Conservation (phyloP, 805 yeast genomes). For the Pichia exigua region DNA sequence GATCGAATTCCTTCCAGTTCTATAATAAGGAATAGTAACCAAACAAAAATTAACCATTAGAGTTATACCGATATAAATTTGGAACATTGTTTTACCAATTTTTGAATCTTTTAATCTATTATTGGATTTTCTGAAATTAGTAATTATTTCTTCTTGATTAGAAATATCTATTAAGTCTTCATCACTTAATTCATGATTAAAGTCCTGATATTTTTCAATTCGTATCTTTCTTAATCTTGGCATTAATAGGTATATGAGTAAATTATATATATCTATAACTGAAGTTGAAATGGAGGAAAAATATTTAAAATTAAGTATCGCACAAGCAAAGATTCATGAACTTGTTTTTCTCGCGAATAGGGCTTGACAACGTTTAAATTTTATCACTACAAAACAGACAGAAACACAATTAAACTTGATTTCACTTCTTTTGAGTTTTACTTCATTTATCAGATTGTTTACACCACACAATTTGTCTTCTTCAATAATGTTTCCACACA, state of each 20-base stretch:
- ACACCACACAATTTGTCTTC: neutral
- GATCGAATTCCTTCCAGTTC: constrained; percentile 17
- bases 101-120: constrained; percentile 10
- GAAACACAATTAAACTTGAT: neutral
- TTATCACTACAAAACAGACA: too few species aligned
- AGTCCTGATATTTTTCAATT: constrained; percentile 17
- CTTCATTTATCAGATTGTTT: neutral
- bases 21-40: constrained; percentile 23
- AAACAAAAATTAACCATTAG: constrained; percentile 21
- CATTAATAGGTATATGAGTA: constrained; percentile 11
- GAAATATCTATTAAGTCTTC: constrained; percentile 14
- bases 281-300: too few species aligned
- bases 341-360: too few species aligned
- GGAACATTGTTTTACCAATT: constrained; percentile 8
- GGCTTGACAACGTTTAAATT: too few species aligned
- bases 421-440: neutral
- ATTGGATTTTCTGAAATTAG: neutral
- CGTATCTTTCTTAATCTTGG: constrained; percentile 25
- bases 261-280: too few species aligned
- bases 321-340: too few species aligned
- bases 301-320: too few species aligned
- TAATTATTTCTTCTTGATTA: constrained; percentile 22
- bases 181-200: constrained; percentile 5
- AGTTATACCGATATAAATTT: constrained; percentile 12
- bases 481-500: neutral